A percentile compares a stretch with the other conserved stretches of the same genome.
Evolutionary conservation across 805 yeast species (phyloP).

Genomic region (Brettanomyces naardenensis): DNA sequence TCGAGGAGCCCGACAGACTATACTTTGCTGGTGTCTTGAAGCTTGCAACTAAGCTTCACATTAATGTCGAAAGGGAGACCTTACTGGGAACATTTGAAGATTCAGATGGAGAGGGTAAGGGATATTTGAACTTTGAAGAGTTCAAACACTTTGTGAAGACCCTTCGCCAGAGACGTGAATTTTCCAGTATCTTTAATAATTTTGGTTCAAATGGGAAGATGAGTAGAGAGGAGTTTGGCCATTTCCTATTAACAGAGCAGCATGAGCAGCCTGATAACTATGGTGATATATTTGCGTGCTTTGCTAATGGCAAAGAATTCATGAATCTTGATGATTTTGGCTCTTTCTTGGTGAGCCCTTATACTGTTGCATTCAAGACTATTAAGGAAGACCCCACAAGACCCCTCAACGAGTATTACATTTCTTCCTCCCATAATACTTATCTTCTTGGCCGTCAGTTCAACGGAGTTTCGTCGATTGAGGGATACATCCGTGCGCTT

Average conservation of each 20-base stretch:
- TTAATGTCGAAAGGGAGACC: constrained; percentile 53
- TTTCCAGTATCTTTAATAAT: constrained; percentile 31
- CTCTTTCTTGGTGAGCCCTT: constrained; percentile 26
- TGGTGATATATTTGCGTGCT: constrained; percentile 31
- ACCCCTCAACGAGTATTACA: constrained; percentile 80
- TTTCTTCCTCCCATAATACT: constrained; percentile 93
- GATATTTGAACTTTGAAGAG: constrained; percentile 57
- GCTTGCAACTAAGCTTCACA: constrained; percentile 60
- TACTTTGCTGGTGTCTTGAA: constrained; percentile 61
- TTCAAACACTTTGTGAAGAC: constrained; percentile 68
- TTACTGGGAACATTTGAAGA: constrained; percentile 42
- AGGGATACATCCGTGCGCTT: constrained; percentile 77
- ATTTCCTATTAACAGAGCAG: constrained; percentile 43
- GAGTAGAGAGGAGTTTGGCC: constrained; percentile 25
- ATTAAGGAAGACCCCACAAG: constrained; percentile 32
- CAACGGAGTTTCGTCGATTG: constrained; percentile 81
- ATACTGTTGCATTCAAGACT: constrained; percentile 17
- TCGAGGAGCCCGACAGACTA: too few species aligned
- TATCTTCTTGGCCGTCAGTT: constrained; percentile 83
- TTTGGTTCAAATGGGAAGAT: constrained; percentile 19
- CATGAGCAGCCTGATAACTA: constrained; percentile 30
- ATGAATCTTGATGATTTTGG: constrained; percentile 22
- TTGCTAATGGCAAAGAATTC: constrained; percentile 17
- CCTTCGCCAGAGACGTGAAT: constrained; percentile 59
- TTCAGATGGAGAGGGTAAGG: constrained; percentile 43